Evolutionary conservation across 441 rosid genomes (phyloP).

Genomic region (Daphne laureola): DNA sequence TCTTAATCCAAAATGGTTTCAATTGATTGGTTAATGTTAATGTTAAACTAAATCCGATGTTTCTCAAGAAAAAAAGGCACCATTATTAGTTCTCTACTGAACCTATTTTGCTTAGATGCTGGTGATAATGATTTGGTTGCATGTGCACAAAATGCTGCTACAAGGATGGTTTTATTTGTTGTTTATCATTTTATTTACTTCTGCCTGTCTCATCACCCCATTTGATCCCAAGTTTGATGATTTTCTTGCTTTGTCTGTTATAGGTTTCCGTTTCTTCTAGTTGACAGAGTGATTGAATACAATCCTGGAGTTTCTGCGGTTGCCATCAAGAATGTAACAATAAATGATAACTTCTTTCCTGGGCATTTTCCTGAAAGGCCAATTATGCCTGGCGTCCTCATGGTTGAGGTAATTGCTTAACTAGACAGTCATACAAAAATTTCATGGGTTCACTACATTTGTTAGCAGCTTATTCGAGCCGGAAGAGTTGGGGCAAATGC

Average conservation of each 20-base stretch:
- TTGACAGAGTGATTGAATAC: conserved; percentile 84
- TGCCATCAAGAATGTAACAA: conserved; percentile 83
- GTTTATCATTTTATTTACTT: background rate
- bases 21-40: no score
- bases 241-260: background rate
- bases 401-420: conserved; percentile 54
- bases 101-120: background rate
- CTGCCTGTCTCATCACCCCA: no score
- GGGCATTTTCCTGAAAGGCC: conserved; percentile 92
- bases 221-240: no score
- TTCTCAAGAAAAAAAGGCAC: no score
- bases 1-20: no score
- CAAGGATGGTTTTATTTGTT: no score
- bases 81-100: no score
- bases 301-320: conserved; percentile 81
- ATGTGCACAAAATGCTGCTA: background rate
- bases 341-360: conserved; percentile 83
- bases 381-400: conserved; percentile 91
- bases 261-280: conserved; percentile 83
- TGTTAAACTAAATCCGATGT: no score
- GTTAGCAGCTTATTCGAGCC: no score
- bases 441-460: no score
- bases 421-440: no score
- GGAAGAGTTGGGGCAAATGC: no score
- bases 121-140: background rate